These are phyloP conservation scores for Penicillium goetzii DNA, from an alignment of 495 filamentous ascomycete genomes.

Conservation along the genomic window DNA sequence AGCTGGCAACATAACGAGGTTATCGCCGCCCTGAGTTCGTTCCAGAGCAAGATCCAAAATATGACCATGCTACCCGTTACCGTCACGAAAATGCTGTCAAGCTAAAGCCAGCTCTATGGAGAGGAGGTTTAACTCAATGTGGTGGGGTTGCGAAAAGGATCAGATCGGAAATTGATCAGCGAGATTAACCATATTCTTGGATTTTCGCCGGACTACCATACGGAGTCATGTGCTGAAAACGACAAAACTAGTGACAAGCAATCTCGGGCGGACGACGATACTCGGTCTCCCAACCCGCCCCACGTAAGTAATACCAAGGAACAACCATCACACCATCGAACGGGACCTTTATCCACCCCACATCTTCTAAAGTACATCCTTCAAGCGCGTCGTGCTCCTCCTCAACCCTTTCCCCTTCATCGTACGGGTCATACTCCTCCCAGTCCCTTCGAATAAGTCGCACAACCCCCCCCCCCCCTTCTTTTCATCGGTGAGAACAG, in stretches of 20 bases:
- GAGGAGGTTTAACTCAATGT: too few relatives aligned
- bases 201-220: neutral
- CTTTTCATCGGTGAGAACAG: slow-evolving; percentile 16
- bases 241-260: neutral
- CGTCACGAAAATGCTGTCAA: too few relatives aligned
- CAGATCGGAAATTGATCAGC: too few relatives aligned
- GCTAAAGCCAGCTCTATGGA: too few relatives aligned
- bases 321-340: slow-evolving; percentile 14
- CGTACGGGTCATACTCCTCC: slow-evolving; percentile 16
- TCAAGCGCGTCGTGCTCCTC: slow-evolving; percentile 22
- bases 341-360: slow-evolving; percentile 30
- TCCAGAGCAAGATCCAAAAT: too few relatives aligned
- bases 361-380: slow-evolving; percentile 21
- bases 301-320: slow-evolving; percentile 11
- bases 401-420: slow-evolving; percentile 11
- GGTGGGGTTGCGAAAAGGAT: too few relatives aligned
- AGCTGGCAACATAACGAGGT: too few relatives aligned
- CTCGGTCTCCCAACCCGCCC: neutral
- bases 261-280: slow-evolving; percentile 12
- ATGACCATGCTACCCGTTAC: too few relatives aligned
- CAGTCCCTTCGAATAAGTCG: slow-evolving; percentile 25
- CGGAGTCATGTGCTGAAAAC: too few relatives aligned
- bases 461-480: slow-evolving; percentile 18
- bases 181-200: too few relatives aligned
- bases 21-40: too few relatives aligned